Conservation (phyloP, 805 yeast species). For the Naumovozyma baii region DNA sequence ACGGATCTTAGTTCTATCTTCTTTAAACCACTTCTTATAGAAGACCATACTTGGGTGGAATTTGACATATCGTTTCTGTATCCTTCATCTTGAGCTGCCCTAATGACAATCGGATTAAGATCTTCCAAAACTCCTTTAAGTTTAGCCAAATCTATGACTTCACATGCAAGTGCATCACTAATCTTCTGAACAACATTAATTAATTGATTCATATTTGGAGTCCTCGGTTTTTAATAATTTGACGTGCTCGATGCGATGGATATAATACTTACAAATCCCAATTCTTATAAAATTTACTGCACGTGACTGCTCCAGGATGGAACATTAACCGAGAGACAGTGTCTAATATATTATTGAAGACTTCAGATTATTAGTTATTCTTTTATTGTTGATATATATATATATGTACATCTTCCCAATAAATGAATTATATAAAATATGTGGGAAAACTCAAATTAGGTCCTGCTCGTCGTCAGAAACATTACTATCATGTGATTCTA, state of each 20-base stretch:
- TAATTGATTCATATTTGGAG: no score
- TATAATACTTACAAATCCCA: no score
- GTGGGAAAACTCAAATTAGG: conserved; percentile 7
- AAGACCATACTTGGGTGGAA: conserved; percentile 23
- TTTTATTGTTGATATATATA: no score
- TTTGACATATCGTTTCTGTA: conserved; percentile 21
- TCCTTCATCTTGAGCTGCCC: conserved; percentile 20
- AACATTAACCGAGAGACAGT: no score
- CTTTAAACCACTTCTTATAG: conserved; percentile 11
- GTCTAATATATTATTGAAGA: no score
- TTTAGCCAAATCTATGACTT: neutral
- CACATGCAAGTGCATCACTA: neutral
- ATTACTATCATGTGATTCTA: conserved; percentile 13
- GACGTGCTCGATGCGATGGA: no score
- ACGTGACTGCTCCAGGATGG: no score
- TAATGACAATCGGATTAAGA: conserved; percentile 18
- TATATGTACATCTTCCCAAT: neutral
- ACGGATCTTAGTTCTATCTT: conserved; percentile 2
- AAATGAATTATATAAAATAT: no score
- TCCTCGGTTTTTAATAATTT: no score
- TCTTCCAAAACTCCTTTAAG: neutral
- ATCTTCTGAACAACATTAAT: neutral
- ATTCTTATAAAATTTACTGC: no score
- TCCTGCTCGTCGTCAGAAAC: conserved; percentile 27
- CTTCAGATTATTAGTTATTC: no score